These are phyloP conservation scores for Botrytis squamosa DNA, from an alignment of 2,329 filamentous ascomycete genomes.

Conservation along the genomic window DNA sequence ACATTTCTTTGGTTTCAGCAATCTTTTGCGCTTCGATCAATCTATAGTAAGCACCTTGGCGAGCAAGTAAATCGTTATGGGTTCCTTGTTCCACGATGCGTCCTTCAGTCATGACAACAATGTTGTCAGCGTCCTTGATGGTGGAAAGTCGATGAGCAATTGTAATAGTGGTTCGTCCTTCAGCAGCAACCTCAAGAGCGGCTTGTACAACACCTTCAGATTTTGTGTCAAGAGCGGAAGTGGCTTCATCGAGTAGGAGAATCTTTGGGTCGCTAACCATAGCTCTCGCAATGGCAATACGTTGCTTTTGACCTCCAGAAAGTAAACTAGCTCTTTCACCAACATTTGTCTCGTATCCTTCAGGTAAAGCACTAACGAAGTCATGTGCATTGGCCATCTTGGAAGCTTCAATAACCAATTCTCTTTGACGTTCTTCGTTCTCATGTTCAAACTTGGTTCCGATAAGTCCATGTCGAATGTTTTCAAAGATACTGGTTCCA, in stretches of 20 bases:
- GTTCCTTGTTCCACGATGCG: constrained; percentile 90
- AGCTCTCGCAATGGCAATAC: constrained; percentile 89
- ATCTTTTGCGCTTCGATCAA: constrained; percentile 89
- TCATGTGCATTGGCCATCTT: constrained; percentile 93
- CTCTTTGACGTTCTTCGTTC: constrained; percentile 63
- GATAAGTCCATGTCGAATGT: constrained; percentile 87
- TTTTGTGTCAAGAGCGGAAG: constrained; percentile 88
- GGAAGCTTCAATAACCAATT: constrained; percentile 76
- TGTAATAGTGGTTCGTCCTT: constrained; percentile 89
- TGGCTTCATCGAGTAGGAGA: constrained; percentile 90
- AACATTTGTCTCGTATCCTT: constrained; percentile 92
- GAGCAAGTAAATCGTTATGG: constrained; percentile 74
- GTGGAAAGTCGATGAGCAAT: constrained; percentile 96
- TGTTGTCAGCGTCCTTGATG: constrained; percentile 91
- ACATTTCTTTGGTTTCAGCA: constrained; percentile 56
- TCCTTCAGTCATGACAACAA: constrained; percentile 86
- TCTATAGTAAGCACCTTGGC: constrained; percentile 72
- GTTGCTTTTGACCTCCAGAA: constrained; percentile 94
- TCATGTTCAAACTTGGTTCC: constrained; percentile 74
- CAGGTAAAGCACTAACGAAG: constrained; percentile 77
- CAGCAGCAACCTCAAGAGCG: constrained; percentile 80
- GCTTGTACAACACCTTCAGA: constrained; percentile 93
- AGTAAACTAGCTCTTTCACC: constrained; percentile 90
- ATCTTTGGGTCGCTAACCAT: constrained; percentile 91
- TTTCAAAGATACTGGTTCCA: constrained; percentile 81